Evolutionary conservation across 2,329 filamentous ascomycete genomes (phyloP).

Genomic region (Fusarium duplospermum): DNA sequence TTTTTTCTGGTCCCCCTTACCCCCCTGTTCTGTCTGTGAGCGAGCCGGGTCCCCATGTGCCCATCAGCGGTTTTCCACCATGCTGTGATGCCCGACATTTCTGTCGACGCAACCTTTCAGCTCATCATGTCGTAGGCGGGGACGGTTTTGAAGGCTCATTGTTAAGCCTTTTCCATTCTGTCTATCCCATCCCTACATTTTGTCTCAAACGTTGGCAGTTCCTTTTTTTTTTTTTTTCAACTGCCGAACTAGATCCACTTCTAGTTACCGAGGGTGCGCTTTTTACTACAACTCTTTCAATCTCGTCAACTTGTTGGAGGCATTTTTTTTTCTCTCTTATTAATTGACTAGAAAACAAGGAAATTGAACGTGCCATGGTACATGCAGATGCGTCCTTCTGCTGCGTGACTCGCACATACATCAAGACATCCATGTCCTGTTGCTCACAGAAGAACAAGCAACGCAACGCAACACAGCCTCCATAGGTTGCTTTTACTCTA

Average conservation of each 20-base stretch:
- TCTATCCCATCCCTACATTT: background rate
- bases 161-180: background rate
- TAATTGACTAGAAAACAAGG: background rate
- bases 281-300: too few relatives aligned
- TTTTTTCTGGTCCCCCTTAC: background rate
- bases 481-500: too few relatives aligned
- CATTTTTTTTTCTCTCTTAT: background rate
- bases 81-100: conserved; percentile 1
- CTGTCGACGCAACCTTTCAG: background rate
- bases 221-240: conserved; percentile 3
- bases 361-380: background rate
- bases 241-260: conserved; percentile 29
- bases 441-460: background rate
- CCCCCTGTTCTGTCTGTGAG: background rate
- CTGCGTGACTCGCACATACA: conserved; percentile 27
- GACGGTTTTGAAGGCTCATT: background rate
- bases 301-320: background rate
- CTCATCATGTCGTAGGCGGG: background rate
- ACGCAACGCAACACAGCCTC: background rate
- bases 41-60: background rate
- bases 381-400: background rate
- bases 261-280: conserved; percentile 12
- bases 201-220: background rate
- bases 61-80: background rate
- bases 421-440: background rate